phyloP scores from a whole-genome alignment of 2,329 filamentous ascomycete species.

The Stagonosporopsis rhizophila region DNA sequence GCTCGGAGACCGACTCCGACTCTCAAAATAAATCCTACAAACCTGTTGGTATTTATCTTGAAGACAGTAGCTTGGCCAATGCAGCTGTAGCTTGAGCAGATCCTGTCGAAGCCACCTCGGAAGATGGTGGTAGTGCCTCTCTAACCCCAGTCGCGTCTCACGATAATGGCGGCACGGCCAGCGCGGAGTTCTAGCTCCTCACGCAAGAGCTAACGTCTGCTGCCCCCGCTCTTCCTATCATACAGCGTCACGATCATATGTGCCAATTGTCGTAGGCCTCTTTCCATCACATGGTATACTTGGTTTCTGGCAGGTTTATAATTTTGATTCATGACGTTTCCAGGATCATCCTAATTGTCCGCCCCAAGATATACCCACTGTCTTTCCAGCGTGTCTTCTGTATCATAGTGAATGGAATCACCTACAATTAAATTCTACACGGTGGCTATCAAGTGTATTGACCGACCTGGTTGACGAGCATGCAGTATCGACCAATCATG shows the following conservation, averaged over 20 bases:
- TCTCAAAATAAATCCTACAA: slow-evolving; percentile 35
- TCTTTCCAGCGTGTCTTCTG: not conserved
- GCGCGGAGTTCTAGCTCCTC: not conserved
- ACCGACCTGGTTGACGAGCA: not conserved
- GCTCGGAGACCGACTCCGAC: slow-evolving; percentile 36
- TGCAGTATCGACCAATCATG: slow-evolving; percentile 11
- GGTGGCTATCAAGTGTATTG: not conserved
- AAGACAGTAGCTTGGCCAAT: slow-evolving; percentile 30
- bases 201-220: not conserved
- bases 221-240: not conserved
- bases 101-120: too few species aligned
- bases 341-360: slow-evolving; percentile 3
- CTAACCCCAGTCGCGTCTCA: not conserved
- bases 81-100: slow-evolving; percentile 27
- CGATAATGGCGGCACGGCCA: not conserved
- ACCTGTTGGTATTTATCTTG: slow-evolving; percentile 29
- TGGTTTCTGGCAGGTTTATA: not conserved
- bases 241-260: not conserved
- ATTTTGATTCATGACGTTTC: not conserved
- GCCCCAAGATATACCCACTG: slow-evolving; percentile 9
- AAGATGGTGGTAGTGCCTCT: too few species aligned
- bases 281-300: not conserved
- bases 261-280: too few species aligned
- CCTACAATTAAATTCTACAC: not conserved
- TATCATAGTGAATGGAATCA: not conserved